Base-by-base conservation (phyloP, 1,284 basidiomycete species). In the Ustilago esculenta region DNA sequence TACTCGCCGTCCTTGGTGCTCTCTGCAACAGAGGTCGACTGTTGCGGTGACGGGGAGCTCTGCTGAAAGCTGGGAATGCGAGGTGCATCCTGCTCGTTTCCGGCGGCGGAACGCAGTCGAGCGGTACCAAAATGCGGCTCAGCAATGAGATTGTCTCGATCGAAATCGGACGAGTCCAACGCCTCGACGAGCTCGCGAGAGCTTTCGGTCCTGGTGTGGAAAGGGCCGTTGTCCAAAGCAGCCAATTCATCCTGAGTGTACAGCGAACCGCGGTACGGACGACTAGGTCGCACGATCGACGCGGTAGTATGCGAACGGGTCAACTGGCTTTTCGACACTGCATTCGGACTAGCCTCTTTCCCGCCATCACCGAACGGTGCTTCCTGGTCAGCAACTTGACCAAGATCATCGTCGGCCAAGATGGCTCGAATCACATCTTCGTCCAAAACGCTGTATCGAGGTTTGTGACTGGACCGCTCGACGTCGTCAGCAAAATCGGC, bases 181-280 rank as follows among this genome's bases (percentile, higher is more conserved):
- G 30, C 61, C 24, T 64, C 61, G 20, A 52, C 46, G 10, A 69
- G 55, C 52, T 69, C 66, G 21, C 51, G 50, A 30, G 66, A 69
- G 44, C 66, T 69, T 15, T 69, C 59, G 15, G 66, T 69, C 17
- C 66, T 39, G 9, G 35, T 35, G 18, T 69, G 66, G 15, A 59
- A 21, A 1, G 10, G 36, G 17, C n/a, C 12, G 7, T 35, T 8
- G n/a, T 54, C 34, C 23, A 72, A 33, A 12, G 57, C 55, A n/a
- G 42, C 48, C 12, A 67, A 41, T 48, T 75, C 73, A 36, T 75
- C 73, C n/a, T 60, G 48, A 4, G 67, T 68, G 42, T 76, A 76
- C 27, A 68, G 46, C 5, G 73, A 76, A 4, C 68, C 64, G 32
- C 73, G 63, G 47, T 76, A 76, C 2, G 64, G 73, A 11, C 49